Evolutionary conservation across 148 eudicot genomes (phyloP).

Genomic region (Silene uniflora): DNA sequence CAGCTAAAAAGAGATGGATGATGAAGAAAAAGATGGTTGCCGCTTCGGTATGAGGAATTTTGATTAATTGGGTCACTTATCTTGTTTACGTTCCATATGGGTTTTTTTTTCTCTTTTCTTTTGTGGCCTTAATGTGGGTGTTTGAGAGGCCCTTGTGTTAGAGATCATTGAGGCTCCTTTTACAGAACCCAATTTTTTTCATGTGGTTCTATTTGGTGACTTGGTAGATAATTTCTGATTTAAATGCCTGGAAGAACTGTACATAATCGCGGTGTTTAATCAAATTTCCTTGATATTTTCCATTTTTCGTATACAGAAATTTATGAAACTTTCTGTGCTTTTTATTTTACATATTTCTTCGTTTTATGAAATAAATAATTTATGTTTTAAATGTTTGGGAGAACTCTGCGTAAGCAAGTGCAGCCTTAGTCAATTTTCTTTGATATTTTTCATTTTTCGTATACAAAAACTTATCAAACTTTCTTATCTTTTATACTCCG

Average conservation of each 20-base stretch:
- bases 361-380: not conserved
- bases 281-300: not conserved
- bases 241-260: constrained; percentile 19
- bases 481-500: too few species aligned
- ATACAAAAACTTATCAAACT: too few species aligned
- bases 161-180: constrained; percentile 14
- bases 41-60: constrained; percentile 22
- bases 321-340: too few species aligned
- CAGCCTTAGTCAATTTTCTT: not conserved
- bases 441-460: not conserved
- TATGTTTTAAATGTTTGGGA: constrained; percentile 11
- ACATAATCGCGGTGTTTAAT: constrained; percentile 15
- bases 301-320: too few species aligned
- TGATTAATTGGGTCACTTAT: not conserved
- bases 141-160: constrained; percentile 6
- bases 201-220: constrained; percentile 23
- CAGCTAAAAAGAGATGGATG: constrained; percentile 64
- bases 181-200: constrained; percentile 18
- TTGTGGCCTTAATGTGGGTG: constrained; percentile 1
- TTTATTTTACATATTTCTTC: too few species aligned
- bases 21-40: constrained; percentile 38
- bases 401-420: constrained; percentile 23
- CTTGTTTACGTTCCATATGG: not conserved
- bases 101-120: not conserved
- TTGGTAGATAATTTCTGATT: constrained; percentile 22